These are phyloP conservation scores for Iberis pinnata DNA, from an alignment of 345 rosid genomes.

Conservation along the genomic window DNA sequence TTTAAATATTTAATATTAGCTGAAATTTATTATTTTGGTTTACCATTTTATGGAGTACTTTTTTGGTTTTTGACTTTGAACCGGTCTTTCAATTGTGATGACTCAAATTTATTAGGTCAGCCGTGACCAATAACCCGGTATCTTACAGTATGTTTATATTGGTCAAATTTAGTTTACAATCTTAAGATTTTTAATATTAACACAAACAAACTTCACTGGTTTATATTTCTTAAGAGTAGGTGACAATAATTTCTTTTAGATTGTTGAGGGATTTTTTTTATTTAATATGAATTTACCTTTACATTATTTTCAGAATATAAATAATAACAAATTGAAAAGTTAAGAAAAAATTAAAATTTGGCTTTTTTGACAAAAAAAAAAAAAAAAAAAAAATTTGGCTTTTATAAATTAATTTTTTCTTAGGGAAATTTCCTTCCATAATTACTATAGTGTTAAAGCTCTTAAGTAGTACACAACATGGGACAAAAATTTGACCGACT, in stretches of 20 bases:
- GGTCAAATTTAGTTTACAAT: constrained; percentile 27
- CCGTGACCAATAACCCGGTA: constrained; percentile 10
- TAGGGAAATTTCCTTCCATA: background rate
- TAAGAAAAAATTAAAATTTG: background rate
- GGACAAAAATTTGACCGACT: constrained; percentile 57
- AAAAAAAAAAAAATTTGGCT: too few species aligned
- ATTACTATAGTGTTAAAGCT: background rate
- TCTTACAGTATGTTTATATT: background rate
- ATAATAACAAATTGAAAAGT: too few species aligned
- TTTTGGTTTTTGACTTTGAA: constrained; percentile 34
- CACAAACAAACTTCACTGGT: background rate
- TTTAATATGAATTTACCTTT: too few species aligned
- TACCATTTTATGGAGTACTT: constrained; percentile 15
- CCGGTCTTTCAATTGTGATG: constrained; percentile 28
- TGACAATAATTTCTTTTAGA: too few species aligned
- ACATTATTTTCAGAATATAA: too few species aligned
- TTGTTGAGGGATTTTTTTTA: too few species aligned
- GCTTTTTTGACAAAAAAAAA: too few species aligned
- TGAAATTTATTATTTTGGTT: constrained; percentile 15
- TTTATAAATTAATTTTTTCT: background rate
- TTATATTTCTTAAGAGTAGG: background rate
- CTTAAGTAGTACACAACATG: constrained; percentile 11
- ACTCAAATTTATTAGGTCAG: background rate
- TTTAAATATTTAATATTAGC: background rate
- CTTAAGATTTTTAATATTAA: background rate